Conservation (phyloP, 108 stramenopile species). For the Cyclotella cryptica region DNA sequence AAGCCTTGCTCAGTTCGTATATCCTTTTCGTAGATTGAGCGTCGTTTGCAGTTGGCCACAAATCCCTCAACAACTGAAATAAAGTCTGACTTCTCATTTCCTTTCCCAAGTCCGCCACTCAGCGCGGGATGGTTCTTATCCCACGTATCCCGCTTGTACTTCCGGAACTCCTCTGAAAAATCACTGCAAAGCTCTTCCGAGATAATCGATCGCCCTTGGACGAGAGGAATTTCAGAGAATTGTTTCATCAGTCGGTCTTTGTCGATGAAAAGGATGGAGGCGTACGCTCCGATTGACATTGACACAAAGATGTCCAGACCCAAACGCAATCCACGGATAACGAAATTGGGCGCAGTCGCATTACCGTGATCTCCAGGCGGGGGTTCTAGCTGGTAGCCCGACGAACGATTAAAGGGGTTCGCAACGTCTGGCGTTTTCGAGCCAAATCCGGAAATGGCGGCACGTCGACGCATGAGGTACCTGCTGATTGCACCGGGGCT, state of each 20-base stretch:
- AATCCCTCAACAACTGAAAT: conserved; percentile 35
- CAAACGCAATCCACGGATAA: conserved; percentile 35
- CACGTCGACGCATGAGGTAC: conserved; percentile 32
- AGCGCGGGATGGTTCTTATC: conserved; percentile 41
- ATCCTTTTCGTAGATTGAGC: conserved; percentile 44
- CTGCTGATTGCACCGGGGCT: conserved; percentile 35
- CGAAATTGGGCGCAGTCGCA: conserved; percentile 20
- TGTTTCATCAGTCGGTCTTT: conserved; percentile 39
- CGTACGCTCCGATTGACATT: conserved; percentile 41
- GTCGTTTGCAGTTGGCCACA: conserved; percentile 48
- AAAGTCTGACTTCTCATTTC: conserved; percentile 15
- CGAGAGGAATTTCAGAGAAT: conserved; percentile 37
- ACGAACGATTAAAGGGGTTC: conserved; percentile 36
- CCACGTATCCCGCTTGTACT: conserved; percentile 35
- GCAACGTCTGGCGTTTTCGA: background rate
- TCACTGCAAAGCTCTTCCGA: conserved; percentile 46
- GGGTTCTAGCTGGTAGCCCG: conserved; percentile 46
- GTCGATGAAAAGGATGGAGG: conserved; percentile 45
- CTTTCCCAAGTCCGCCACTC: conserved; percentile 21
- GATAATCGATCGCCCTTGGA: conserved; percentile 46
- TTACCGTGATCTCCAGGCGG: conserved; percentile 7
- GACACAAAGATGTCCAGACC: conserved; percentile 48
- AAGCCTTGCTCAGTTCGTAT: conserved; percentile 36
- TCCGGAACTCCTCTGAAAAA: conserved; percentile 42
- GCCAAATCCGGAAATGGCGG: background rate